Evolutionary conservation across 176 grass and related monocot species (phyloP).

Genomic region (Oryza officinalis): DNA sequence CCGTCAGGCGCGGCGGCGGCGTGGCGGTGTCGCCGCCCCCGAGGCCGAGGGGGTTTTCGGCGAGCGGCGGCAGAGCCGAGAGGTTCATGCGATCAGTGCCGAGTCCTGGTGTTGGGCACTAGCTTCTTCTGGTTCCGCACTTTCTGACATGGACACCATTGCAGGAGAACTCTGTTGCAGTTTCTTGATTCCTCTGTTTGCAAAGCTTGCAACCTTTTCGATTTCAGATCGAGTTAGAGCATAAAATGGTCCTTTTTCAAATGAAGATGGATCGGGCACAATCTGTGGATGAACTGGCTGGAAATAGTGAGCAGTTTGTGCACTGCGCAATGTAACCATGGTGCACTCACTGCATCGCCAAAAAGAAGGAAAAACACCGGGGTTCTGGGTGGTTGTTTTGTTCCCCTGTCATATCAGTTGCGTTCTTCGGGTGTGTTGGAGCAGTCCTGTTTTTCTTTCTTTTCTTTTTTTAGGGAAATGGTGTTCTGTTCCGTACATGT

Average conservation of each 20-base stretch:
- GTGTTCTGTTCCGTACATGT: neutral
- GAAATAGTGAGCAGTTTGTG: neutral
- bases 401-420: neutral
- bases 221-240: neutral
- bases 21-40: neutral
- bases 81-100: conserved; percentile 62
- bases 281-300: neutral
- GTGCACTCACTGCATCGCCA: neutral
- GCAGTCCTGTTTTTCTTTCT: neutral
- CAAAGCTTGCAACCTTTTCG: neutral
- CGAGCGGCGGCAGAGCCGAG: conserved; percentile 11
- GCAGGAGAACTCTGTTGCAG: neutral
- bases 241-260: neutral
- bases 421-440: neutral
- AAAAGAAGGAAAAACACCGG: neutral
- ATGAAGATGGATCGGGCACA: neutral
- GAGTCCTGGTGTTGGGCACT: conserved; percentile 66
- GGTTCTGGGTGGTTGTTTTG: neutral
- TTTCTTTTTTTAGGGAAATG: neutral
- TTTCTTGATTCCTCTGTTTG: neutral
- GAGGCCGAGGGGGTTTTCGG: neutral
- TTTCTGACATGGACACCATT: neutral
- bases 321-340: neutral
- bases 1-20: neutral
- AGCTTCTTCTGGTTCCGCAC: neutral